A percentile compares a stretch with the other conserved stretches of the same genome.
These are phyloP conservation scores for Pseudopithomyces maydicus DNA, from an alignment of 2,329 filamentous ascomycete genomes.

Conservation along the genomic window DNA sequence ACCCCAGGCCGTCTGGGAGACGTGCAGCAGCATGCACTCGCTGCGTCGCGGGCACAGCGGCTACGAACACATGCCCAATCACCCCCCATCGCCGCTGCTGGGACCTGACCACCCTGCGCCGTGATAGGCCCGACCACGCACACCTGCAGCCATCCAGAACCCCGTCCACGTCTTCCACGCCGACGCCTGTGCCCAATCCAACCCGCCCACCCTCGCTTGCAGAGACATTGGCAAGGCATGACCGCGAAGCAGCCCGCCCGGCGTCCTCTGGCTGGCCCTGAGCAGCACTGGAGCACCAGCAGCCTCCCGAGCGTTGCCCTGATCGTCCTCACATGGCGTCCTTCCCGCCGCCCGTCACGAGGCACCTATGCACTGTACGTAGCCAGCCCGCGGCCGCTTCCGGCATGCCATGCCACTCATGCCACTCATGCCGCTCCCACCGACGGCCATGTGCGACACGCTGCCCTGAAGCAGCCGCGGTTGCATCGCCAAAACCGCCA, in stretches of 20 bases:
- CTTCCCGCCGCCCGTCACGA: constrained; percentile 14
- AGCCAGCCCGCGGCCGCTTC: constrained; percentile 4
- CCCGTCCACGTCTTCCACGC: constrained; percentile 19
- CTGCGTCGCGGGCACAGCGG: constrained; percentile 24
- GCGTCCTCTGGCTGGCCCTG: background rate
- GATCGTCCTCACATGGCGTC: constrained; percentile 10
- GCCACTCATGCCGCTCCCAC: background rate
- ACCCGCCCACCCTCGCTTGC: constrained; percentile 22
- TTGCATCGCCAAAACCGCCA: constrained; percentile 40
- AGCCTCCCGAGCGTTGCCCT: constrained; percentile 11
- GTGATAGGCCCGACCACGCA: constrained; percentile 26
- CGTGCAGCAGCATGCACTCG: constrained; percentile 13
- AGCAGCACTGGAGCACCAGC: background rate
- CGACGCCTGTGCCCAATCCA: constrained; percentile 25
- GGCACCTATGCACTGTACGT: too few species aligned
- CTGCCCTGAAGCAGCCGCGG: constrained; percentile 23
- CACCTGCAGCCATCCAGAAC: constrained; percentile 33
- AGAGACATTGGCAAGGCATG: constrained; percentile 27
- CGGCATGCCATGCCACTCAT: too few species aligned
- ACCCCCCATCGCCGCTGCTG: constrained; percentile 18
- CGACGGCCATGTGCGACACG: background rate
- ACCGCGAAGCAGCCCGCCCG: constrained; percentile 18
- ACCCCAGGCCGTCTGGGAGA: constrained; percentile 27
- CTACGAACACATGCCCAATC: constrained; percentile 41
- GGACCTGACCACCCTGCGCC: constrained; percentile 17